Evolutionary conservation across 345 rosid genomes (phyloP), one percentile per base, ranked within the genome.

Genomic region (Erodium maritimum): DNA sequence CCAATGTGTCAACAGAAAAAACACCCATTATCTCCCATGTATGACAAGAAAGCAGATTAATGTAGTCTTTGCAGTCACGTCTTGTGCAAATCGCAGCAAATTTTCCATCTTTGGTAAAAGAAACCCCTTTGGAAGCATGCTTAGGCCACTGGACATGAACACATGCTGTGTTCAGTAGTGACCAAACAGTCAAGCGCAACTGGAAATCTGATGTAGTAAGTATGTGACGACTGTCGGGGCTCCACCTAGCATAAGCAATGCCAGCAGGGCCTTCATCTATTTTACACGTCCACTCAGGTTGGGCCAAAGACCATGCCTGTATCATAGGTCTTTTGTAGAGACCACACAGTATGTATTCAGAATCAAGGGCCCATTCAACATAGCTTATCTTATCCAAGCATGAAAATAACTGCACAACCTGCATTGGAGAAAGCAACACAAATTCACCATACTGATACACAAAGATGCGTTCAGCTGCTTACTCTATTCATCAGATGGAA

Each of bases 211-310:
- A 89, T 2, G 95, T 83, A 0, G 99, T 87, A 55, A 89, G 88
- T 64, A 93, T 87, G 71, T 93, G 97, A 34, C 97, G 95, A 64
- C 99, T 87, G 53, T 89, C 99, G 0, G 99, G 97, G 60, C 99
- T 93, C 97, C 99, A 89, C 74, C 99, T 77, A 42, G 97, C 96
- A 76, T 89, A 93, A 20, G 96, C 86, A 62, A 89, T 84, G 62
- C 97, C 96, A 21, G 99, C 95, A 21, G 85, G 91, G 63, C 97
- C 99, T 79, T 93, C 97, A 61, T 93, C 99, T 23, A 93, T 93
- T 73, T 89, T 89, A 70, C 99, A 93, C 14, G 95, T 89, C 99
- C 97, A 93, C 67, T 89, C 95, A 46, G 97, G 95, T 71, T 93
- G 94, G 54, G 81, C 52, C 66, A 89, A 69, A 0, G 96, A 89